Evolutionary conservation across 352 stramenopile genomes (phyloP).

Genomic region (Aphanomyces astaci): DNA sequence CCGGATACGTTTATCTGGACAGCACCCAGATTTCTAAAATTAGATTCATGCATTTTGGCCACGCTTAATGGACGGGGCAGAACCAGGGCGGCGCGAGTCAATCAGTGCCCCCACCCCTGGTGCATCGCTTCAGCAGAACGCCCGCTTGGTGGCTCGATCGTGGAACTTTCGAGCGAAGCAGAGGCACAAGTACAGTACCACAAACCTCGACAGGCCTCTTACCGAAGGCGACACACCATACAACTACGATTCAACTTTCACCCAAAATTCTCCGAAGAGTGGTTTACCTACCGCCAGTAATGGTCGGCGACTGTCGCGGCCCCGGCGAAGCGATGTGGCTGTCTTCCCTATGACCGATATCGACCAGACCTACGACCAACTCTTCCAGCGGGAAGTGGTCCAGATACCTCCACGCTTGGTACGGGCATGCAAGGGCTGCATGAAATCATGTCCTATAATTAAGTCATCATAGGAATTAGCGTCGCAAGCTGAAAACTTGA

Average conservation of each 20-base stretch:
- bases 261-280: not conserved
- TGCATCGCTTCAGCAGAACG: not conserved
- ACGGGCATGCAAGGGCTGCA: not conserved
- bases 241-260: slow-evolving; percentile 8
- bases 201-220: not conserved
- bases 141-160: slow-evolving; percentile 1
- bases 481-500: slow-evolving; percentile 5
- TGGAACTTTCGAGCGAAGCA: slow-evolving; percentile 17
- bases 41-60: not conserved
- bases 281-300: not conserved
- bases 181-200: slow-evolving; percentile 3
- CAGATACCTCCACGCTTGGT: slow-evolving; percentile 15
- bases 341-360: not conserved
- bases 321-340: not conserved
- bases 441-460: not conserved
- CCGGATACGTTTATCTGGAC: not conserved
- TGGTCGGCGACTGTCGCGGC: not conserved
- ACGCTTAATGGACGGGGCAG: not conserved
- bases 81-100: not conserved
- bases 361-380: slow-evolving; percentile 4
- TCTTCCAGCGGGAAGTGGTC: slow-evolving; percentile 11
- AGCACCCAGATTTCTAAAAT: not conserved
- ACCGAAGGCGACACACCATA: slow-evolving; percentile 1
- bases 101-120: not conserved
- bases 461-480: slow-evolving; percentile 8